Evolutionary conservation across 1,139 yeast species (phyloP).

Genomic region (Hyphopichia pseudoburtonii): DNA sequence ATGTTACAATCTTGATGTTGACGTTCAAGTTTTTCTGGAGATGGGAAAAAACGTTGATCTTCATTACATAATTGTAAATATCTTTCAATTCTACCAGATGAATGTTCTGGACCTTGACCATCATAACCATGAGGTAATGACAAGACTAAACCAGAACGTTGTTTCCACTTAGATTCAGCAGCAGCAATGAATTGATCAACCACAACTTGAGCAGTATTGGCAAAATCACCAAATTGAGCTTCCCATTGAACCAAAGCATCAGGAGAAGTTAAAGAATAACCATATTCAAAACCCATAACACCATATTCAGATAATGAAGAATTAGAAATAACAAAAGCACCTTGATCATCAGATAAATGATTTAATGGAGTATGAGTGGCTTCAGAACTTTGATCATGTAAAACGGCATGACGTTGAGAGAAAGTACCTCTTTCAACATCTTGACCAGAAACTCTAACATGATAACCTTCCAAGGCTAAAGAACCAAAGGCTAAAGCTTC

Average conservation of each 20-base stretch:
- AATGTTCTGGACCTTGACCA: conserved; percentile 99
- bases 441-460: conserved; percentile 97
- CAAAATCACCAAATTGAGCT: conserved; percentile 99
- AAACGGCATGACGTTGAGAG: conserved; percentile 98
- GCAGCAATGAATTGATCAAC: conserved; percentile 95
- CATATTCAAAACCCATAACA: conserved; percentile 98
- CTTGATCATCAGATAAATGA: conserved; percentile 77
- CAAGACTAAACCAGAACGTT: conserved; percentile 93
- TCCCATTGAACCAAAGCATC: conserved; percentile 97
- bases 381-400: conserved; percentile 93
- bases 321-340: conserved; percentile 84
- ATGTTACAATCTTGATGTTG: conserved; percentile 99
- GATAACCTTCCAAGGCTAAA: conserved; percentile 88
- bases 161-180: conserved; percentile 98
- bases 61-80: conserved; percentile 95
- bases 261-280: conserved; percentile 96
- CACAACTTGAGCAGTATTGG: conserved; percentile 98
- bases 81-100: conserved; percentile 97
- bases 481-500: conserved; percentile 98
- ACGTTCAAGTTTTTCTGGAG: conserved; percentile 83
- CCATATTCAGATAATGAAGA: conserved; percentile 99
- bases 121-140: conserved; percentile 99
- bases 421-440: conserved; percentile 99
- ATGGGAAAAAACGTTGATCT: conserved; percentile 93
- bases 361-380: conserved; percentile 80